Conservation (phyloP, 2,329 filamentous ascomycete genomes). For the Claviceps citrina region DNA sequence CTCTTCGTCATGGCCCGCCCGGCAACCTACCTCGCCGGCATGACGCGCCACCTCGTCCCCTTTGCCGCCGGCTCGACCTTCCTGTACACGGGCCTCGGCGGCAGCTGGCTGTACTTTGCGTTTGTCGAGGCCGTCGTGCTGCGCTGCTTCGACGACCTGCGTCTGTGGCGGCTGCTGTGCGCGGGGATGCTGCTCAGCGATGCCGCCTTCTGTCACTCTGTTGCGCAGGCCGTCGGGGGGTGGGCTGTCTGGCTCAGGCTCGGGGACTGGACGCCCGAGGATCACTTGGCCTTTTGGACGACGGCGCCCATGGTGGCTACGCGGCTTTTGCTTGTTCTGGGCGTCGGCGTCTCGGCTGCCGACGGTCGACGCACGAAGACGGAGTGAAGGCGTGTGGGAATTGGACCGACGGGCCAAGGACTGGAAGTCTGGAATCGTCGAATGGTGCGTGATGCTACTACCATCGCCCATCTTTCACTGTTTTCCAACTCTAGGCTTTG, state of each 20-base stretch:
- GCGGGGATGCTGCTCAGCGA: slow-evolving; percentile 23
- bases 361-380: too few species aligned
- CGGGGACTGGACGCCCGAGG: slow-evolving; percentile 16
- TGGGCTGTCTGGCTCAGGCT: slow-evolving; percentile 14
- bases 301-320: slow-evolving; percentile 15
- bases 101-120: slow-evolving; percentile 19
- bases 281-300: slow-evolving; percentile 14
- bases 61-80: slow-evolving; percentile 12
- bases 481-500: neutral
- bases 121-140: slow-evolving; percentile 23
- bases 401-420: too few species aligned
- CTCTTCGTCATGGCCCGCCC: slow-evolving; percentile 16
- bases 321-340: slow-evolving; percentile 16
- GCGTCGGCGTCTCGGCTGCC: slow-evolving; percentile 17
- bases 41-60: slow-evolving; percentile 13
- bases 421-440: too few species aligned
- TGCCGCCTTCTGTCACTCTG: slow-evolving; percentile 14
- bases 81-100: slow-evolving; percentile 7
- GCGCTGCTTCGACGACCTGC: slow-evolving; percentile 17
- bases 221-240: slow-evolving; percentile 20
- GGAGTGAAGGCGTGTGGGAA: neutral
- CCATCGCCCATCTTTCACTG: too few species aligned
- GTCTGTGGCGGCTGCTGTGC: slow-evolving; percentile 21
- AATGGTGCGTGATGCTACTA: too few species aligned
- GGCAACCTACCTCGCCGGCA: slow-evolving; percentile 13